phyloP scores from a whole-genome alignment of 139 green algal species.

The Chlorella sp. region DNA sequence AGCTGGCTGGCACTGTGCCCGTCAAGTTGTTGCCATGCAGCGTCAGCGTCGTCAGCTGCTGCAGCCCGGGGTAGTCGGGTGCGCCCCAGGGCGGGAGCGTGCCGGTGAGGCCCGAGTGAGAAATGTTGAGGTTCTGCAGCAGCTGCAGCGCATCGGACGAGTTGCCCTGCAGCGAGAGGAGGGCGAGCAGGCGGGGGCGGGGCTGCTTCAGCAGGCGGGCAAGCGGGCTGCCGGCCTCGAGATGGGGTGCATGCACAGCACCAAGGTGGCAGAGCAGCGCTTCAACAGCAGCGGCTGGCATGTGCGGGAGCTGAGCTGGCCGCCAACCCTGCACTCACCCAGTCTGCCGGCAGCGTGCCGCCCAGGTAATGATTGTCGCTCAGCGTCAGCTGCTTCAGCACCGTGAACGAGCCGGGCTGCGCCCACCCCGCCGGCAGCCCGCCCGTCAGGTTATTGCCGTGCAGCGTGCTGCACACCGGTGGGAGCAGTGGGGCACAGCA shows the following conservation, averaged over 20 bases:
- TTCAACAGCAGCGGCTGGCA: too few relatives aligned
- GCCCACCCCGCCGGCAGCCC: slow-evolving; percentile 20
- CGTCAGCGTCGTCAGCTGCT: slow-evolving; percentile 14
- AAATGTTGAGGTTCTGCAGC: slow-evolving; percentile 21
- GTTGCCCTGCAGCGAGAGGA: not conserved
- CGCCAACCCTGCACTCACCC: too few relatives aligned
- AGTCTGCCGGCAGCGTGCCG: slow-evolving; percentile 6
- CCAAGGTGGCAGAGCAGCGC: too few relatives aligned
- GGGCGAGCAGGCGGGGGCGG: too few relatives aligned
- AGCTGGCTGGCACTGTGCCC: slow-evolving; percentile 16
- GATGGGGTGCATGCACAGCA: too few relatives aligned
- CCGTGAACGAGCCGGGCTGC: not conserved
- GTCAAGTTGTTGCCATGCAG: slow-evolving; percentile 27
- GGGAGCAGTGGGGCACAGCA: not conserved
- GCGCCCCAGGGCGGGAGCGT: slow-evolving; percentile 10
- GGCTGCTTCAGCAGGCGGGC: too few relatives aligned
- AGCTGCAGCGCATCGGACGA: not conserved
- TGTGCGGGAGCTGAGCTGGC: too few relatives aligned
- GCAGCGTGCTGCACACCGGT: slow-evolving; percentile 7
- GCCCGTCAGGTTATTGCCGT: slow-evolving; percentile 24
- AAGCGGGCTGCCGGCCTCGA: too few relatives aligned
- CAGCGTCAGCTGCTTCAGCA: slow-evolving; percentile 27
- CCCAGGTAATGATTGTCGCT: not conserved
- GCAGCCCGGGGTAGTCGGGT: not conserved
- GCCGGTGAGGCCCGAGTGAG: not conserved